These are phyloP conservation scores for Umbellularia californica DNA, from an alignment of 164 flowering plant genomes.

Conservation along the genomic window DNA sequence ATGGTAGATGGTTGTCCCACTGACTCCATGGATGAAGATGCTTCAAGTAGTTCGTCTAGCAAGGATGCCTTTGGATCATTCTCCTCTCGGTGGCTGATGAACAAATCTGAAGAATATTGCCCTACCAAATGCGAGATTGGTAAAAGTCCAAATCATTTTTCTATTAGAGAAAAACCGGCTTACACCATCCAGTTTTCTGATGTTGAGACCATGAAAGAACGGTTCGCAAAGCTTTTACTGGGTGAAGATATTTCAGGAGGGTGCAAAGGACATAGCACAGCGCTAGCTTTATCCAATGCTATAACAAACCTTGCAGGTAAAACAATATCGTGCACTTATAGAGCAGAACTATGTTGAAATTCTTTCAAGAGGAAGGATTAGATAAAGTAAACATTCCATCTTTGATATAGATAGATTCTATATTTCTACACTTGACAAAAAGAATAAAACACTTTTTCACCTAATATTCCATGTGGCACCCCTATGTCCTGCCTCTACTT, in stretches of 20 bases:
- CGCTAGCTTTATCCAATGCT: conserved; percentile 83
- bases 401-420: too few relatives aligned
- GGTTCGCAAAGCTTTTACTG: conserved; percentile 69
- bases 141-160: conserved; percentile 36
- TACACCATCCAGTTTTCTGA: conserved; percentile 39
- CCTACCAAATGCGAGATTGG: conserved; percentile 48
- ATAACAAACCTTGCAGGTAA: conserved; percentile 79
- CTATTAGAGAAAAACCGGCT: conserved; percentile 36
- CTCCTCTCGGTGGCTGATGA: conserved; percentile 56
- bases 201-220: conserved; percentile 79
- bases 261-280: conserved; percentile 51
- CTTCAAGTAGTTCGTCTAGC: conserved; percentile 77
- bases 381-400: too few relatives aligned
- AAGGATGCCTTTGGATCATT: conserved; percentile 73
- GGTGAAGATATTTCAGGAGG: conserved; percentile 96
- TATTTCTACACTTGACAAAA: too few relatives aligned
- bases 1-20: conserved; percentile 55
- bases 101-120: conserved; percentile 45
- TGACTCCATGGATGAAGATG: conserved; percentile 71
- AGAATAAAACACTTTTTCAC: too few relatives aligned
- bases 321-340: not conserved
- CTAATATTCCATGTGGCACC: too few relatives aligned
- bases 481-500: too few relatives aligned
- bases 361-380: too few relatives aligned
- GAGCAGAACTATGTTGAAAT: too few relatives aligned